Base-by-base conservation (phyloP, 805 yeast species). In the Ogataea pilisensis region DNA sequence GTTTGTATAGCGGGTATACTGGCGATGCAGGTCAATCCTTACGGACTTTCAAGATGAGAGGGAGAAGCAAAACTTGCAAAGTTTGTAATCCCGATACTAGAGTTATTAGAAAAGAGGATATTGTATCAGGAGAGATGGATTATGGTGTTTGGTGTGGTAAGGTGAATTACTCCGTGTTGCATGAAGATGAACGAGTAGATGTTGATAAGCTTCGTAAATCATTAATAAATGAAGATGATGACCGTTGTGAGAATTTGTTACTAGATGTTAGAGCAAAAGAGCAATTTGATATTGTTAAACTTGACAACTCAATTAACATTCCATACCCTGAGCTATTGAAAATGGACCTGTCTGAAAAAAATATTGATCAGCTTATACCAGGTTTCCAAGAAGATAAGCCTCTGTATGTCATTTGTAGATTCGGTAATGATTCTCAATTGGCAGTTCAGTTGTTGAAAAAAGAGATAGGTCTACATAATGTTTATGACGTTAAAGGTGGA, bases 351-450 rank as follows among this genome's bases (percentile, higher is more conserved):
- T 13, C 7, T 4, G 20, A 17, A 6, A 18, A 13, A 2, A 22
- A 14, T n/a, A 14, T 51, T 19, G 40, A 49, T 3, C 43, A 41
- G 4, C 14, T 43, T 9, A 12, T 54, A 3, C 42, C 51, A 2
- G 28, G 30, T 12, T 28, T 30, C 12, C 48, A 50, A 26, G 28
- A 41, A 4, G 35, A 38, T 4, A 34, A 41, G 8, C 50, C 48
- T 4, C 58, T 85, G 0, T 73, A 70, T 41, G 84, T 88, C 0
- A 68, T 91, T 16, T 93, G 99, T 61, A 71, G 97, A 25, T 80
- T 72, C 55, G 99, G 99, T 8, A 89, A 87, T 59, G 98, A 93
- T 58, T 90, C 98, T 0, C 89, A 85, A 53, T 60, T 78, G 14
- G 95, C 96, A 0, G 80, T 85, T 1, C 61, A 70, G 41, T 63